Base-by-base conservation (phyloP, 148 eudicot species). In the Silene conica region DNA sequence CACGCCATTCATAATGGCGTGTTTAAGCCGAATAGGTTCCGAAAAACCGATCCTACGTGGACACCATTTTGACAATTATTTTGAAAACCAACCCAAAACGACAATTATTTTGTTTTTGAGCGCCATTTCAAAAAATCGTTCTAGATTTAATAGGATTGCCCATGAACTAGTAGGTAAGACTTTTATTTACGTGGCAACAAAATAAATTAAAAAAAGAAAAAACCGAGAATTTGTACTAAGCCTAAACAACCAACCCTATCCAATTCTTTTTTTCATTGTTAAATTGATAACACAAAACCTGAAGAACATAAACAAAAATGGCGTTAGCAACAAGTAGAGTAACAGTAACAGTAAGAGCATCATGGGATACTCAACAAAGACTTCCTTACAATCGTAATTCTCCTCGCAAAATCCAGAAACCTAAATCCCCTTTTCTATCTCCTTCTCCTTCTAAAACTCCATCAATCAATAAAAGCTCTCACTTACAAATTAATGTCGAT, bases 311-410 rank as follows among this genome's bases (percentile, higher is more conserved):
- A 11, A 62, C 46, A 76, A 28, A 75, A 73, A 83, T 83, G 85
- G 80, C 80, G 73, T 18, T 80, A 70, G 63, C 76, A 71, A 83
- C 66, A 56, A 31, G 45, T 61, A 68, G 76, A 69, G 26, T 74
- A 48, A 20, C 61, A 22, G 82, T 84, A 48, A 80, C 61, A 22
- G 82, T 84, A 48, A 80, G 79, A 82, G 87, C 79, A 1, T 86
- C 97, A 74, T 83, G 83, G 80, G 93, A 92, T 83, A 86, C 86
- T 34, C 88, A 78, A 5, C 87, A 87, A 69, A 85, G 84, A 62
- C 77, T 84, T 14, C 77, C 91, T 10, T 90, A 90, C 91, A 90
- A 85, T 56, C 96, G 72, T 77, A 88, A 79, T 71, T 85, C 74
- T 28, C 89, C 81, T 68, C 80, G 74, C 73, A 85, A 71, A 82